Evolutionary conservation across 2,329 filamentous ascomycete species (phyloP).

Genomic region (Anthostomella pinea): DNA sequence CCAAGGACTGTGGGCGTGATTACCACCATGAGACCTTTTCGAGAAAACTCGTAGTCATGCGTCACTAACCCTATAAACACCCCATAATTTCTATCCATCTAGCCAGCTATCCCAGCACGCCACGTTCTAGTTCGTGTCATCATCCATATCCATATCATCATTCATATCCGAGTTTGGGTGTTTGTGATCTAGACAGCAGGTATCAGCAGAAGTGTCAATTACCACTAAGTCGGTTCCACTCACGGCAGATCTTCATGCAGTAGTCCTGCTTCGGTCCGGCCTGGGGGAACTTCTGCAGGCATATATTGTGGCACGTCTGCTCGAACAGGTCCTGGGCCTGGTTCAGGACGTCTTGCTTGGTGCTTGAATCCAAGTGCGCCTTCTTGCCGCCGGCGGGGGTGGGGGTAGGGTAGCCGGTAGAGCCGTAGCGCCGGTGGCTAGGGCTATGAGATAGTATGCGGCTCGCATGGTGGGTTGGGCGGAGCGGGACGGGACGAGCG

Average conservation of each 20-base stretch:
- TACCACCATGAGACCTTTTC: no score
- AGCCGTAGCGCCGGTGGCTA: conserved; percentile 9
- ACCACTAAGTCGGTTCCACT: conserved; percentile 35
- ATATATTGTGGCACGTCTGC: conserved; percentile 17
- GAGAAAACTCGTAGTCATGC: no score
- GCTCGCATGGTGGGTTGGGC: no score
- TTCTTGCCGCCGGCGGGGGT: no score
- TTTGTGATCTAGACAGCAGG: conserved; percentile 1
- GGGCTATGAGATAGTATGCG: no score
- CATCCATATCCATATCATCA: background rate
- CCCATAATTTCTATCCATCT: no score
- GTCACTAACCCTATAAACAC: no score
- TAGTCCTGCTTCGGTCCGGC: conserved; percentile 12
- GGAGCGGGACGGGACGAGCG: no score
- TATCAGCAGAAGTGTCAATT: conserved; percentile 38
- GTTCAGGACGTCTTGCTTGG: conserved; percentile 9
- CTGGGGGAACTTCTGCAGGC: conserved; percentile 13
- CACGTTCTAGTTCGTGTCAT: background rate
- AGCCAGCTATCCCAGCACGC: no score
- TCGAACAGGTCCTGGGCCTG: conserved; percentile 11
- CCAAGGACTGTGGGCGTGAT: no score
- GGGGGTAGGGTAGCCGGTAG: conserved; percentile 2
- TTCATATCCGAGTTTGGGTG: conserved; percentile 1
- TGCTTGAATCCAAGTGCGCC: no score
- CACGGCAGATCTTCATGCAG: conserved; percentile 21